Evolutionary conservation across 805 yeast species (phyloP), one percentile per base, ranked within the genome.

Genomic region (Saccharomycopsis schoenii): DNA sequence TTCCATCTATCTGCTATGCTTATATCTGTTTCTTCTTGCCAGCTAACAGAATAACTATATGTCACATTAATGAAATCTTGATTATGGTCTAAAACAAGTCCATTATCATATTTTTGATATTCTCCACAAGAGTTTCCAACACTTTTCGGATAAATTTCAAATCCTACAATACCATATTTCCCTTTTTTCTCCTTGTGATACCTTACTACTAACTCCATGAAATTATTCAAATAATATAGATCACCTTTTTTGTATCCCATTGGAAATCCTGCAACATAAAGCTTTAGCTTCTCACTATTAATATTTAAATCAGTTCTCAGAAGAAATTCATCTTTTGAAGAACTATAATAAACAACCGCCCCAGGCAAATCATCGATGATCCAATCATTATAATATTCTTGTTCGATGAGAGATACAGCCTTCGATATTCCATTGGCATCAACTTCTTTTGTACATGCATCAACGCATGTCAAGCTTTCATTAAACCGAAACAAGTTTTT

Each of bases 111-210:
- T 64, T 84, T 83, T 42, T 80, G 75, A 69, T 77, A 86, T 67
- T 80, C 74, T 10, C 42, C 84, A 21, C 9, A 85, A 77, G 3
- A 87, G 84, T 83, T 74, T 52, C 79, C 74, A 12, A 88, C 92
- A 59, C 94, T 86, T 69, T 83, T 85, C 11, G 97, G 97, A 69
- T 90, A 90, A 14, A 89, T 88, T 73, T 90, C 97, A 67, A 91
- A 88, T 0, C 96, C 97, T 19, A 90, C 96, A 66, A 90, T 88
- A 2, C 88, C 77, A 65, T 79, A 76, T 5, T 51, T 43, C n/a
- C 24, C 36, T 17, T 64, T 67, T 21, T 64, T 64, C 62, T 80
- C 76, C 57, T 74, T 74, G 66, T 89, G 86, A 73, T 83, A 88
- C 67, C 96, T 79, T 52, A 90, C 78, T 14, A 91, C 93, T 60